phyloP scores from a whole-genome alignment of 495 filamentous ascomycete genomes.

The Penicillium egyptiacum region DNA sequence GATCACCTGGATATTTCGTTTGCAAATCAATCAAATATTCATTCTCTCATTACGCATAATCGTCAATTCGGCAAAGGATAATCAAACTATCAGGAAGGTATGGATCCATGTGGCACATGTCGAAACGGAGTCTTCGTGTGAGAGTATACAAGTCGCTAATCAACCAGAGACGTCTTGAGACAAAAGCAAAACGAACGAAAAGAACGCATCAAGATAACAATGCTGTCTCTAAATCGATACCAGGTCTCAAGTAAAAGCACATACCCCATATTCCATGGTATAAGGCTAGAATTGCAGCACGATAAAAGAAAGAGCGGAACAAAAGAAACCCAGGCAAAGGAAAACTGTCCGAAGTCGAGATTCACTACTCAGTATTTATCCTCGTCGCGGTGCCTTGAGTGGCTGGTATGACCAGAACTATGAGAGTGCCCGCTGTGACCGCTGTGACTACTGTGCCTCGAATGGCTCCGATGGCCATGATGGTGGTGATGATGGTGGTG shows the following conservation, averaged over 20 bases:
- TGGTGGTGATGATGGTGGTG: slow-evolving; percentile 19
- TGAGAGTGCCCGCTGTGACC: slow-evolving; percentile 13
- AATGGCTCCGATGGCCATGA: slow-evolving; percentile 30
- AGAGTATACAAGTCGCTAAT: not conserved
- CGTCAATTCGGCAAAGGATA: not conserved
- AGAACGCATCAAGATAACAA: not conserved
- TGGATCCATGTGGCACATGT: not conserved
- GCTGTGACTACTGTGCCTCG: slow-evolving; percentile 22
- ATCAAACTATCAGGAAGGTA: not conserved
- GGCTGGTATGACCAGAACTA: slow-evolving; percentile 1
- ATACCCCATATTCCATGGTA: not conserved
- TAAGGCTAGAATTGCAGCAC: not conserved
- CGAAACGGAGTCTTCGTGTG: not conserved
- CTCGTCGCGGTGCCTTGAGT: slow-evolving; percentile 6
- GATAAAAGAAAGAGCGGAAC: not conserved
- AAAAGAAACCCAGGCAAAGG: not conserved
- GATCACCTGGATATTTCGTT: not conserved
- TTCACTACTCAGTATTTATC: slow-evolving; percentile 4
- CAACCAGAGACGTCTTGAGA: not conserved
- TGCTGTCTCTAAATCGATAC: not conserved
- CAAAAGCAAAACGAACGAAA: not conserved
- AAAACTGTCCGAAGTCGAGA: not conserved
- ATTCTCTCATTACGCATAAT: not conserved
- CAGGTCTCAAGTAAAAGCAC: not conserved
- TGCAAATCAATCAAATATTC: not conserved